These are phyloP conservation scores for Conticribra guillardii DNA, from an alignment of 108 stramenopile genomes.

Conservation along the genomic window DNA sequence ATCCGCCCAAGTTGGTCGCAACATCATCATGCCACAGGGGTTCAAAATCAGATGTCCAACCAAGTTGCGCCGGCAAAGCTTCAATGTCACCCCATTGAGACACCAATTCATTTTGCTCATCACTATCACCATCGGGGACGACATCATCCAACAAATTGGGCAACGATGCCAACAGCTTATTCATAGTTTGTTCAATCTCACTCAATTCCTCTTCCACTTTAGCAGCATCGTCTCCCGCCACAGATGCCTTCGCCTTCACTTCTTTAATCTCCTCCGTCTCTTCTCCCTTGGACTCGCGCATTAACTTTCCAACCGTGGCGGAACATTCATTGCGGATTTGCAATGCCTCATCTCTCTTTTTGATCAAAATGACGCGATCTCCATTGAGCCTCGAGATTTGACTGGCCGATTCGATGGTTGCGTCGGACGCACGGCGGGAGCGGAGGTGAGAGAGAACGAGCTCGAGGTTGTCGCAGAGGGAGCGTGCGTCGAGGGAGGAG, in stretches of 20 bases:
- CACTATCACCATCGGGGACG: conserved; percentile 89
- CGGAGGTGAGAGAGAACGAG: conserved; percentile 78
- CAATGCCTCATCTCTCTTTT: conserved; percentile 73
- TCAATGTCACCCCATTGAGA: conserved; percentile 79
- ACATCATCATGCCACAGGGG: conserved; percentile 97
- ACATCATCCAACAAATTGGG: conserved; percentile 94
- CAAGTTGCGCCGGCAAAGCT: conserved; percentile 65
- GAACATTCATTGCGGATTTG: conserved; percentile 76
- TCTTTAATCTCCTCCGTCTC: conserved; percentile 55
- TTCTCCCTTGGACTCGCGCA: conserved; percentile 60
- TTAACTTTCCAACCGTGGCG: conserved; percentile 72
- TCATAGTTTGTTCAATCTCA: conserved; percentile 74
- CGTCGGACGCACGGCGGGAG: conserved; percentile 75
- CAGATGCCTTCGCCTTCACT: conserved; percentile 28
- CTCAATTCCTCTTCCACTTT: conserved; percentile 59
- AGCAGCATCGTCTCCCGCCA: conserved; percentile 65
- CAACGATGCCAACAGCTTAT: conserved; percentile 74
- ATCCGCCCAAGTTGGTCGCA: conserved; percentile 83
- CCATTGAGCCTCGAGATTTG: conserved; percentile 57
- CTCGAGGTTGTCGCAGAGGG: conserved; percentile 65
- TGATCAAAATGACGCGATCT: conserved; percentile 69
- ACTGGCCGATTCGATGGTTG: conserved; percentile 68
- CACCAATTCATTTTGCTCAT: conserved; percentile 84
- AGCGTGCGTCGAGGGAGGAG: conserved; percentile 56
- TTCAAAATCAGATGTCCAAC: conserved; percentile 78